phyloP scores from a whole-genome alignment of 129 eudicot species.

The Centrapalus pauciflorus region DNA sequence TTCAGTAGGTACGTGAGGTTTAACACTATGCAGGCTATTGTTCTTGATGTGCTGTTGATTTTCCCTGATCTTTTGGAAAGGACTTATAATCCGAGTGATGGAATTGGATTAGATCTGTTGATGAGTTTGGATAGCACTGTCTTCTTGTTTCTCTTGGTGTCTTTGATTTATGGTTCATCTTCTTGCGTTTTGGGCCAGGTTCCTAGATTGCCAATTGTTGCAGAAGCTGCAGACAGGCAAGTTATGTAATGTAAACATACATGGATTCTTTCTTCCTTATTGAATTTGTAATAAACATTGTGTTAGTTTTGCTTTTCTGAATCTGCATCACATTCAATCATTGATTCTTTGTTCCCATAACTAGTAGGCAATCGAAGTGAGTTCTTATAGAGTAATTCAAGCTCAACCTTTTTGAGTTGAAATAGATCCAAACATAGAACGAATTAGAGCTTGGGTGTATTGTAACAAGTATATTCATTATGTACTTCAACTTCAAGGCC shows the following conservation, averaged over 20 bases:
- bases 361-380: no score
- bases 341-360: neutral
- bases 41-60: conserved; percentile 90
- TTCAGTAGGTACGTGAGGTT: conserved; percentile 97
- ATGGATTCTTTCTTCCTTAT: neutral
- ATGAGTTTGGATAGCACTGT: conserved; percentile 98
- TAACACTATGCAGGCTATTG: conserved; percentile 98
- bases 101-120: conserved; percentile 80
- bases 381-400: no score
- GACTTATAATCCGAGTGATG: conserved; percentile 64
- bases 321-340: no score
- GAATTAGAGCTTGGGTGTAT: no score
- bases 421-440: no score
- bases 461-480: no score
- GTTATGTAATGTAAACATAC: conserved; percentile 45
- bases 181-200: conserved; percentile 69
- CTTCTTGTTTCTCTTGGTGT: conserved; percentile 78
- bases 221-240: conserved; percentile 99
- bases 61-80: conserved; percentile 89
- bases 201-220: conserved; percentile 96
- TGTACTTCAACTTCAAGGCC: no score
- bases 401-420: no score
- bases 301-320: neutral
- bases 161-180: conserved; percentile 74
- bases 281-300: neutral